Evolutionary conservation across 768 basidiomycete genomes (phyloP).

Genomic region (Auricularia cornea): DNA sequence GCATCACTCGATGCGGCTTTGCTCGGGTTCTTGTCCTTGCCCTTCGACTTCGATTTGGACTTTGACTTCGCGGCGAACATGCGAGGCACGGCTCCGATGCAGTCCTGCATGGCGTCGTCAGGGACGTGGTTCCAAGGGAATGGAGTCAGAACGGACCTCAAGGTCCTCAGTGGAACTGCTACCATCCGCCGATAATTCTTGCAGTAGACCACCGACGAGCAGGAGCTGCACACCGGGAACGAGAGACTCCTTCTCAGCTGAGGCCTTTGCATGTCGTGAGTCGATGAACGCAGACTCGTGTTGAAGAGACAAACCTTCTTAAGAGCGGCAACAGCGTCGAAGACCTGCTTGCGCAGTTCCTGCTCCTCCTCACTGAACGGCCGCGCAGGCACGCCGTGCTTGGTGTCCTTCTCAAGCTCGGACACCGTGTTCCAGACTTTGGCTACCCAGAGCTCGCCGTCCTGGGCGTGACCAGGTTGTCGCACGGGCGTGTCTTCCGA

Average conservation of each 20-base stretch:
- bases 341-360: constrained; percentile 38
- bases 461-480: constrained; percentile 50
- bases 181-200: constrained; percentile 60
- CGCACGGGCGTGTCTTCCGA: constrained; percentile 46
- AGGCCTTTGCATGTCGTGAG: constrained; percentile 21
- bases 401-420: constrained; percentile 52
- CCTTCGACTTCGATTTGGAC: constrained; percentile 3
- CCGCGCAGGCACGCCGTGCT: constrained; percentile 49
- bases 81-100: constrained; percentile 48
- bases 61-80: constrained; percentile 32
- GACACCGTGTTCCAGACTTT: constrained; percentile 39
- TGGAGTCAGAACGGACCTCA: constrained; percentile 41
- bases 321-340: constrained; percentile 18
- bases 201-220: constrained; percentile 59
- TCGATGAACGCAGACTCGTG: not conserved
- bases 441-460: constrained; percentile 75
- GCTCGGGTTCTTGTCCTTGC: constrained; percentile 13
- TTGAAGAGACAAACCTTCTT: constrained; percentile 14
- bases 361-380: constrained; percentile 50
- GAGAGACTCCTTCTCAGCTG: constrained; percentile 38
- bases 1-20: constrained; percentile 17
- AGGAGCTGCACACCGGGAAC: constrained; percentile 67
- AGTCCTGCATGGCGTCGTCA: constrained; percentile 32
- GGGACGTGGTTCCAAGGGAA: not conserved
- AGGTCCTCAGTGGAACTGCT: constrained; percentile 43